Evolutionary conservation across 495 filamentous ascomycete genomes (phyloP), one percentile per base, ranked within the genome.

Genomic region (Penicillium angulare): DNA sequence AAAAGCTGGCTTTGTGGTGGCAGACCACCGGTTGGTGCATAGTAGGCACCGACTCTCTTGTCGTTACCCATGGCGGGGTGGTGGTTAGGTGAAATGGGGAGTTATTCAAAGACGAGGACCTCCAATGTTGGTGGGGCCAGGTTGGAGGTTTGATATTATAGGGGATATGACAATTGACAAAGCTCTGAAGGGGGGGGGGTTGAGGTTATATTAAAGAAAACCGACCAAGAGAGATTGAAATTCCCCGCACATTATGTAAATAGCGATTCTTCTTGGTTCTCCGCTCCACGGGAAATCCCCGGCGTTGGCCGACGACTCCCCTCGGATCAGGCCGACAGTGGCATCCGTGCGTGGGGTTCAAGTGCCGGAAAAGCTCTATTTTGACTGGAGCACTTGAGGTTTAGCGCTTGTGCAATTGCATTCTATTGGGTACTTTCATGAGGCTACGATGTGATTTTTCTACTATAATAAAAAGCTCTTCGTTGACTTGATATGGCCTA

Each of bases 21-120:
- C 50, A 63, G 26, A n/a, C 60, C 60, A 16, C 60, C 60, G 8
- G 44, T 60, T 27, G 60, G 60, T 40, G 60, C 56, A 43, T 60
- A 63, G 22, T 63, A 63, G 34, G 59, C 59, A 49, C 59, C 55
- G 42, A 62, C 21, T 42, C 50, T 63, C 47, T 57, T 51, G 41
- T 52, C 59, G 59, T 58, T 61, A 31, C 46, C 52, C 56, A 61
- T 61, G 22, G 45, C 43, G 52, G 44, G 40, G 24, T 24, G 10
- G 18, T 10, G 6, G 22, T 44, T 8, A 12, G 33, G 36, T 10
- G 6, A 31, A 17, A 49, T n/a, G 29, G 42, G 29, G 2, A 9
- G 27, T 12, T 42, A 24, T 43, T 16, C 12, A 27, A n/a, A n/a
- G n/a, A n/a, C n/a, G n/a, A n/a, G n/a, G n/a, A n/a, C n/a, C n/a